Evolutionary conservation across 257 asterid genomes (phyloP), one percentile per base, ranked within the genome.

Genomic region (Salvia rosmarinus): DNA sequence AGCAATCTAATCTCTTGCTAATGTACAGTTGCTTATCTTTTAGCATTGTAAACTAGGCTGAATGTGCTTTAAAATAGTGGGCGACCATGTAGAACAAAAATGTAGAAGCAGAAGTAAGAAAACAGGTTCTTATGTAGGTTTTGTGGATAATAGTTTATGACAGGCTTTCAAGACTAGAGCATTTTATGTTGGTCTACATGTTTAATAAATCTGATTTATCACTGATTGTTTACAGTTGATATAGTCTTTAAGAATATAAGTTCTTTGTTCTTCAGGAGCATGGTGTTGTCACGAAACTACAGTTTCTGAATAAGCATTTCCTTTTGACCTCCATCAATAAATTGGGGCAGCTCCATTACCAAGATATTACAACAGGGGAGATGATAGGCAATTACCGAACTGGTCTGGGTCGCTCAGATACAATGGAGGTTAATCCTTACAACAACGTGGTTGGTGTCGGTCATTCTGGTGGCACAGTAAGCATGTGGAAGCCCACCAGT

Each of bases 401-500:
- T 2, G 96, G 96, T 76, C 74, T 83, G 19, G 98, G 99, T 12
- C 91, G 89, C 51, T 75, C 96, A 4, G 90, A 82, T 59, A 81
- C 81, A 28, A 78, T 94, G 92, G 79, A 81, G 75, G 92, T 81
- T 8, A 91, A 94, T 66, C 96, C 96, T 14, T 91, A 81, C 82
- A 94, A 94, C 4, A 81, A 82, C 16, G 91, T 94, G 1, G 73
- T 83, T 4, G 85, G 86, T 32, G 93, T 89, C 17, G 99, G 98
- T 30, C 96, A 89, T 77, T 84, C 96, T 4, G 85, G 89, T 14
- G 99, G 99, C 3, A 88, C 86, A 0, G 85, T 89, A 21, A 88
- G 78, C 82, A 89, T 91, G 99, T 91, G 99, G 99, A 91, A 87
- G 82, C 99, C 98, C 55, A 88, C 97, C 28, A 82, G 81, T 43